These are phyloP conservation scores for Metschnikowia lunata DNA, from an alignment of 805 yeast species.

Conservation along the genomic window DNA sequence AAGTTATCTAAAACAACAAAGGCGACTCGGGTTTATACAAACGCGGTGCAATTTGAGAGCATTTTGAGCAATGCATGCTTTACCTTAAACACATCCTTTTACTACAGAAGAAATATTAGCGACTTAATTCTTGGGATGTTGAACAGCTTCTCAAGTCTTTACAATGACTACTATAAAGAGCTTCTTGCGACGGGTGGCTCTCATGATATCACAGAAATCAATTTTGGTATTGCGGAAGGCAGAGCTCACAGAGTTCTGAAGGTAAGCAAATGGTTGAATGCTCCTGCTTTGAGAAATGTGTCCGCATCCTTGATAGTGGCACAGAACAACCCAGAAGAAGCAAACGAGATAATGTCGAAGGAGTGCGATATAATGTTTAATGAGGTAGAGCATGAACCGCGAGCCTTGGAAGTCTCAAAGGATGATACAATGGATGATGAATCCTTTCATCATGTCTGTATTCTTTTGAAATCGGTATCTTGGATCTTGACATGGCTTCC, in stretches of 20 bases:
- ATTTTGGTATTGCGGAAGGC: conserved; percentile 8
- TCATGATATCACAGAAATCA: conserved; percentile 17
- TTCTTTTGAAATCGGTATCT: conserved; percentile 49
- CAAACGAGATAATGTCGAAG: conserved; percentile 15
- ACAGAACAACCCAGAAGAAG: conserved; percentile 1
- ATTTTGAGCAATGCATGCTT: conserved; percentile 47
- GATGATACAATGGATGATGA: conserved; percentile 53
- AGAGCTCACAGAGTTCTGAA: conserved; percentile 23
- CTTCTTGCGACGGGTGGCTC: conserved; percentile 31
- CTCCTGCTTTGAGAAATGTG: conserved; percentile 26
- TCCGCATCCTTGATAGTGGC: conserved; percentile 11
- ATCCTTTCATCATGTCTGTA: conserved; percentile 47
- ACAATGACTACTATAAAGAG: conserved; percentile 31
- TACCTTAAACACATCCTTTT: conserved; percentile 55
- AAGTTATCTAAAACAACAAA: conserved; percentile 1
- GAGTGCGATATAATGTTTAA: conserved; percentile 28
- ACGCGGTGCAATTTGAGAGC: conserved; percentile 44
- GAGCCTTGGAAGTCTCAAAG: conserved; percentile 33
- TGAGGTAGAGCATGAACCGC: conserved; percentile 13
- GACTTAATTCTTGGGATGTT: conserved; percentile 37
- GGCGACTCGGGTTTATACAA: conserved; percentile 27
- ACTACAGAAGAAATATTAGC: conserved; percentile 55
- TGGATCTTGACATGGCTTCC: conserved; percentile 65
- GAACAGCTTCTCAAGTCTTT: conserved; percentile 32
- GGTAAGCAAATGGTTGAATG: conserved; percentile 31